These are phyloP conservation scores for Clonostachys byssicola DNA, from an alignment of 2,329 filamentous ascomycete species.

Conservation along the genomic window DNA sequence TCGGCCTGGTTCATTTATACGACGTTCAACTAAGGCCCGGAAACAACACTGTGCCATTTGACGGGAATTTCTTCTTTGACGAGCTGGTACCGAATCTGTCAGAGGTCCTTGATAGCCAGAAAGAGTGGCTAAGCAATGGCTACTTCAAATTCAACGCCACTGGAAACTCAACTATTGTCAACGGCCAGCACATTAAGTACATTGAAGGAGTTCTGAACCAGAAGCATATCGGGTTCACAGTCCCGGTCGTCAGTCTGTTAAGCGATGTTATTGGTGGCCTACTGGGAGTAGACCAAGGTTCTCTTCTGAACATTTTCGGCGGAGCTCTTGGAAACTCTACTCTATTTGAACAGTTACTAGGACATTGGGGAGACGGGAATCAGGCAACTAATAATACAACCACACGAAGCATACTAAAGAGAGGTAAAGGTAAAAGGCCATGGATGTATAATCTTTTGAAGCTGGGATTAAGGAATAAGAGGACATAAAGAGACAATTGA, in stretches of 20 bases:
- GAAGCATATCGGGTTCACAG: constrained; percentile 23
- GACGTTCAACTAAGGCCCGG: constrained; percentile 34
- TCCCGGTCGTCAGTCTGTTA: constrained; percentile 32
- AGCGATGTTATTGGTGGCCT: constrained; percentile 29
- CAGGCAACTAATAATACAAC: too few relatives aligned
- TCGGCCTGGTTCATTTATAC: constrained; percentile 31
- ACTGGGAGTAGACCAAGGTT: constrained; percentile 15
- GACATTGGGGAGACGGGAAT: too few relatives aligned
- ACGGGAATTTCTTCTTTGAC: constrained; percentile 33
- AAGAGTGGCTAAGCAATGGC: constrained; percentile 26
- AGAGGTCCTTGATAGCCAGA: constrained; percentile 29
- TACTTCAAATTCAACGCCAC: constrained; percentile 31
- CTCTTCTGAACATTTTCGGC: constrained; percentile 25
- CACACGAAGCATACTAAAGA: too few relatives aligned
- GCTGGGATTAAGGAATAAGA: too few relatives aligned
- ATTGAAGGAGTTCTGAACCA: constrained; percentile 35
- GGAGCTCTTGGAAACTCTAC: constrained; percentile 32
- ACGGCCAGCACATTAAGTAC: constrained; percentile 37
- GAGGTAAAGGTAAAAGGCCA: too few relatives aligned
- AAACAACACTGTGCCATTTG: constrained; percentile 34
- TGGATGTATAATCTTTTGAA: too few relatives aligned
- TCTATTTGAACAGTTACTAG: constrained; percentile 17
- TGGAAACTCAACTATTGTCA: constrained; percentile 33
- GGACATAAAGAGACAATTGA: too few relatives aligned
- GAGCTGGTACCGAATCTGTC: constrained; percentile 32